These are phyloP conservation scores for Grigorovia humatica DNA, from an alignment of 805 yeast species.

Conservation along the genomic window DNA sequence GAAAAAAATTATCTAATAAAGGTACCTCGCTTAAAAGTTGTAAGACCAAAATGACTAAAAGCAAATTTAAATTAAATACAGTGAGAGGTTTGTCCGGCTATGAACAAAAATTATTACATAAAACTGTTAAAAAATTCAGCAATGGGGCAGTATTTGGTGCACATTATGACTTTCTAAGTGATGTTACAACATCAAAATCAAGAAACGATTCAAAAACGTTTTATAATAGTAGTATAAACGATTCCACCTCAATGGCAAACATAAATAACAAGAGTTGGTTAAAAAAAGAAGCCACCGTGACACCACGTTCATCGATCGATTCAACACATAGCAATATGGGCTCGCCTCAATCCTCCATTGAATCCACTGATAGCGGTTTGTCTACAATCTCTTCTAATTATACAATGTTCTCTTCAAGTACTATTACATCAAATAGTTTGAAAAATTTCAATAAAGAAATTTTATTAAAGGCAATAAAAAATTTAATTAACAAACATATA, in stretches of 20 bases:
- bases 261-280: slow-evolving; percentile 9
- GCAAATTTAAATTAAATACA: slow-evolving; percentile 9
- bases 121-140: slow-evolving; percentile 15
- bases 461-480: slow-evolving; percentile 15
- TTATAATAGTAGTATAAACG: slow-evolving; percentile 5
- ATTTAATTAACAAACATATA: slow-evolving; percentile 14
- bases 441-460: slow-evolving; percentile 7
- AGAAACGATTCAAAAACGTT: too few relatives aligned
- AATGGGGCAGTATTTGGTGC: slow-evolving; percentile 23
- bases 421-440: neutral
- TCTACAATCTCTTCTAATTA: neutral
- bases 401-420: neutral
- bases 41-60: neutral
- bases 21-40: too few relatives aligned
- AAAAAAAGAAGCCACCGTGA: slow-evolving; percentile 19
- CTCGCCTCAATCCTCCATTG: neutral
- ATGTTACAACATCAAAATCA: neutral
- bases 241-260: neutral
- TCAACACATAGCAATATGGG: slow-evolving; percentile 1
- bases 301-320: slow-evolving; percentile 10
- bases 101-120: slow-evolving; percentile 18
- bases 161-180: neutral
- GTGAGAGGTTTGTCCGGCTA: slow-evolving; percentile 18
- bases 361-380: neutral
- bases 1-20: too few relatives aligned